These are phyloP conservation scores for Penicillium maclennaniae DNA, from an alignment of 495 filamentous ascomycete species.

Conservation along the genomic window DNA sequence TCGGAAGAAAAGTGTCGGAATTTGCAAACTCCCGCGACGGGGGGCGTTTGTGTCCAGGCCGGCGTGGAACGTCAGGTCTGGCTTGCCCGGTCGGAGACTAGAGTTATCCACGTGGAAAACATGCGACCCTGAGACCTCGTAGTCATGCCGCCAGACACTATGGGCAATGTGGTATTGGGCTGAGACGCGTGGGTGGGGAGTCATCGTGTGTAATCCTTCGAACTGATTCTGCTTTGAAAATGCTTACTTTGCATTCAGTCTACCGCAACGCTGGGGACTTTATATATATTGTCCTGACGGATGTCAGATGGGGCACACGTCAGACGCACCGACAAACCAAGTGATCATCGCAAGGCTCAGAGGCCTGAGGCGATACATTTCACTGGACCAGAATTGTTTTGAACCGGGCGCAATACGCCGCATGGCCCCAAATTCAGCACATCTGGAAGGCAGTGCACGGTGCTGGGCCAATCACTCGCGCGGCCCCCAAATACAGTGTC, in stretches of 20 bases:
- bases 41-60: constrained; percentile 24
- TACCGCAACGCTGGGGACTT: neutral
- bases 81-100: constrained; percentile 23
- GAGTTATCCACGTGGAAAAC: constrained; percentile 32
- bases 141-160: constrained; percentile 25
- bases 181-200: constrained; percentile 7
- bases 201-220: neutral
- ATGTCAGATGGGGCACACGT: too few species aligned
- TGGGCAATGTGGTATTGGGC: constrained; percentile 23
- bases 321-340: too few species aligned
- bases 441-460: neutral
- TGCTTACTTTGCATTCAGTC: neutral
- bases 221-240: too few species aligned
- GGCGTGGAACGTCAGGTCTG: constrained; percentile 33
- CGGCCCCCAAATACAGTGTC: neutral
- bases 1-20: constrained; percentile 35
- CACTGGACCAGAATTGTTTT: neutral
- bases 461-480: neutral
- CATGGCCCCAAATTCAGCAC: neutral
- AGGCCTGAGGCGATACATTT: neutral
- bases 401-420: neutral
- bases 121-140: constrained; percentile 25
- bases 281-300: too few species aligned
- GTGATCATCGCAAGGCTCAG: neutral
- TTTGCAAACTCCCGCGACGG: constrained; percentile 28